Evolutionary conservation across 2,329 filamentous ascomycete genomes (phyloP).

Genomic region (Ceratocystiopsis minuta): DNA sequence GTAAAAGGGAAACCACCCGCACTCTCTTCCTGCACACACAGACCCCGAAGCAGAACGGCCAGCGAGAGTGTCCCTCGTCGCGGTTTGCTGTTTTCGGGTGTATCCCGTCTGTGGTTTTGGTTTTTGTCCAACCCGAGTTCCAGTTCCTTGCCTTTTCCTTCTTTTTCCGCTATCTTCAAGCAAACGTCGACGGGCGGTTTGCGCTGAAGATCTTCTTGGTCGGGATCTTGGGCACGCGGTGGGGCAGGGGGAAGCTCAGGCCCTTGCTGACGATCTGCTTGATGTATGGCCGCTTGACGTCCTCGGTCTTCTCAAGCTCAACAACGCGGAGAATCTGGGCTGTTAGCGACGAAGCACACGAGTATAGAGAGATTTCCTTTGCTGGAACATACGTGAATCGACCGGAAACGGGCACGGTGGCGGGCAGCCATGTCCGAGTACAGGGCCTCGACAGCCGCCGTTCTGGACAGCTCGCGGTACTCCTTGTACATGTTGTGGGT

Average conservation of each 20-base stretch:
- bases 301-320: slow-evolving; percentile 85
- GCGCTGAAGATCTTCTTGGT: slow-evolving; percentile 86
- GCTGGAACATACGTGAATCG: slow-evolving; percentile 68
- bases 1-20: neutral
- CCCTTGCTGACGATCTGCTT: slow-evolving; percentile 91
- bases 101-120: no score
- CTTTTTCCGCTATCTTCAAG: slow-evolving; percentile 27
- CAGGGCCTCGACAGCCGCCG: slow-evolving; percentile 85
- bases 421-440: slow-evolving; percentile 99
- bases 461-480: slow-evolving; percentile 97
- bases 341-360: slow-evolving; percentile 12
- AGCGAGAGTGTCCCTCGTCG: no score
- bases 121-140: no score
- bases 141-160: slow-evolving; percentile 1
- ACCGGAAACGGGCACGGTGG: slow-evolving; percentile 94
- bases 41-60: no score
- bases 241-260: slow-evolving; percentile 96
- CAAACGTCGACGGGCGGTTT: slow-evolving; percentile 92
- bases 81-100: no score
- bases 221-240: slow-evolving; percentile 71
- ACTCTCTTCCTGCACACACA: neutral
- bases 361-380: neutral
- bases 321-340: slow-evolving; percentile 89
- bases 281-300: slow-evolving; percentile 97
- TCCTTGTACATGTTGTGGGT: slow-evolving; percentile 99